Percentiles rank a stretch among this genome's conserved stretches.
These are phyloP conservation scores for Rosa lucieae DNA, from an alignment of 306 rosid genomes.

Conservation along the genomic window DNA sequence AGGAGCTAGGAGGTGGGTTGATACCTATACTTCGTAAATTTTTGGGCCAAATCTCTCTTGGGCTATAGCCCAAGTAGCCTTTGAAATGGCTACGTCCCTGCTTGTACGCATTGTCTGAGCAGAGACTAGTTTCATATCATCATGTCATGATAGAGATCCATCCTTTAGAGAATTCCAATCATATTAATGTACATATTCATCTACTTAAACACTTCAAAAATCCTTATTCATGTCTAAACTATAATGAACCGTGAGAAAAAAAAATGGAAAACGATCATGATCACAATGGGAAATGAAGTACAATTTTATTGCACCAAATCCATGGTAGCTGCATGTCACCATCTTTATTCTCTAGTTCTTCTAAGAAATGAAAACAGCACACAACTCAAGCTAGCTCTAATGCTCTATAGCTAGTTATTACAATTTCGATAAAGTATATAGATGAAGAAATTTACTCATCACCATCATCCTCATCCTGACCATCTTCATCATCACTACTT, in stretches of 20 bases:
- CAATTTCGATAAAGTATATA: neutral
- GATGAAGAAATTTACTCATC: neutral
- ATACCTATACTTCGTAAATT: too few relatives aligned
- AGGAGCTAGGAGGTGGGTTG: too few relatives aligned
- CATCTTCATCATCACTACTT: neutral
- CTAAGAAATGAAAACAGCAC: neutral
- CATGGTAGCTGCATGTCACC: neutral
- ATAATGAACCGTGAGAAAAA: neutral
- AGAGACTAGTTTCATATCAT: too few relatives aligned
- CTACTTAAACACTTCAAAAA: too few relatives aligned
- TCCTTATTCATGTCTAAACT: too few relatives aligned
- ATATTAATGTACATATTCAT: too few relatives aligned
- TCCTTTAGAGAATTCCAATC: too few relatives aligned
- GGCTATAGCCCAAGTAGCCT: too few relatives aligned
- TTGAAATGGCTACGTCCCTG: too few relatives aligned
- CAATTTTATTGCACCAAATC: neutral
- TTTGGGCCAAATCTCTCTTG: too few relatives aligned
- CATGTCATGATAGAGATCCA: too few relatives aligned
- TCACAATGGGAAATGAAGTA: neutral
- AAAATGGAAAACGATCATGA: neutral
- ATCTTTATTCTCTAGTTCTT: neutral
- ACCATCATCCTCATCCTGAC: neutral
- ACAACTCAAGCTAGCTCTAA: neutral
- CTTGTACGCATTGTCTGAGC: too few relatives aligned
- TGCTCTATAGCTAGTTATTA: neutral